Conservation (phyloP, 257 asterid genomes). For the Nicotiana paniculata region DNA sequence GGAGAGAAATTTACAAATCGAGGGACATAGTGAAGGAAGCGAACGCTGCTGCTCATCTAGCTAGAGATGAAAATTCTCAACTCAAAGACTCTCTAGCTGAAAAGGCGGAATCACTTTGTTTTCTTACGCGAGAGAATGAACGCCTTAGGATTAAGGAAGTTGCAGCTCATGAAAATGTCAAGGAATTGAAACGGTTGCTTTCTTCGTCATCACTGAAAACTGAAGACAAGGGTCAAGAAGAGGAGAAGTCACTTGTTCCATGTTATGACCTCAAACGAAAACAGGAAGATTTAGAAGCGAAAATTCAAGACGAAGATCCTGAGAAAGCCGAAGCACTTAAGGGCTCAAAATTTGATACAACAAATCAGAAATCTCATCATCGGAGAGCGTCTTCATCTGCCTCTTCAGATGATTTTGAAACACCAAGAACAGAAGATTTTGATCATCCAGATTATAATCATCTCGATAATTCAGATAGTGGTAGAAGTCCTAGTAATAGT, state of each 20-base stretch:
- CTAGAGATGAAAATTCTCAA: slow-evolving; percentile 7
- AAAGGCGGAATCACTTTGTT: slow-evolving; percentile 4
- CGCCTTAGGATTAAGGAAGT: slow-evolving; percentile 5
- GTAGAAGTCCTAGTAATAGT: slow-evolving; percentile 28
- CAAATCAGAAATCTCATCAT: slow-evolving; percentile 27
- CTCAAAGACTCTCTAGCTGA: slow-evolving; percentile 8
- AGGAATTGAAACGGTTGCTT: slow-evolving; percentile 56
- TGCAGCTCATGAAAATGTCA: slow-evolving; percentile 18
- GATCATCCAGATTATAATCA: slow-evolving; percentile 22
- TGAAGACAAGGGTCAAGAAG: slow-evolving; percentile 27
- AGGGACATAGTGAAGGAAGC: slow-evolving; percentile 57
- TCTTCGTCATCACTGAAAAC: slow-evolving; percentile 32
- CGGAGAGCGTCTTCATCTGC: slow-evolving; percentile 21
- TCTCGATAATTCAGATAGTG: slow-evolving; percentile 34
- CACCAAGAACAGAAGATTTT: slow-evolving; percentile 25
- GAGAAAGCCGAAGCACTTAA: slow-evolving; percentile 54
- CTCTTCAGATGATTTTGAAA: slow-evolving; percentile 27
- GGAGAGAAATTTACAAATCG: slow-evolving; percentile 51
- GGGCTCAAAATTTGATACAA: slow-evolving; percentile 72
- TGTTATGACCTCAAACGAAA: slow-evolving; percentile 36
- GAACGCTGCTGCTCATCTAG: background rate
- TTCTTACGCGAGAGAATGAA: slow-evolving; percentile 4
- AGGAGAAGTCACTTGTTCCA: background rate
- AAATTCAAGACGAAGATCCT: slow-evolving; percentile 38
- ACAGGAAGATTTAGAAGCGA: slow-evolving; percentile 16